A percentile compares a stretch with the other conserved stretches of the same genome.
Conservation (phyloP, 257 asterid species). For the Leonotis leonurus region DNA sequence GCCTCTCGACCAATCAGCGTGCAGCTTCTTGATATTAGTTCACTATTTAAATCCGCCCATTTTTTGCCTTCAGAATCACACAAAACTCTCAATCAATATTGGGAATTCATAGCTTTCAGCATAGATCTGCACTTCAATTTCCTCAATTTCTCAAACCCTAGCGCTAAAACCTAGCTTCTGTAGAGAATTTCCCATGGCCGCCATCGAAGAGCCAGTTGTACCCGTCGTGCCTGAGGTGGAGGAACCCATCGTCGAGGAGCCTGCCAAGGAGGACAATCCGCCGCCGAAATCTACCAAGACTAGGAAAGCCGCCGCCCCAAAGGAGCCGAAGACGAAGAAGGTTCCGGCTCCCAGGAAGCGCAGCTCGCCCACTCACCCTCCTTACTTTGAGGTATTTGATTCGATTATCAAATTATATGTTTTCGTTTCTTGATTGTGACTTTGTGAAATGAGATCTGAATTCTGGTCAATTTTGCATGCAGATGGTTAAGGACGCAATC, state of each 20-base stretch:
- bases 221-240: conserved; percentile 21
- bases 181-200: conserved; percentile 23
- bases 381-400: conserved; percentile 62
- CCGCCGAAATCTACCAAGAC: conserved; percentile 32
- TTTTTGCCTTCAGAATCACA: conserved; percentile 18
- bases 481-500: conserved; percentile 85
- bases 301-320: conserved; percentile 16
- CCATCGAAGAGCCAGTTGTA: conserved; percentile 47
- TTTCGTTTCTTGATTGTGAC: neutral
- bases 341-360: conserved; percentile 54
- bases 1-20: conserved; percentile 50
- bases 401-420: neutral
- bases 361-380: conserved; percentile 43
- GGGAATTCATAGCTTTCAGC: conserved; percentile 1
- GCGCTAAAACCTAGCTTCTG: conserved; percentile 19
- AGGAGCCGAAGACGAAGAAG: conserved; percentile 44
- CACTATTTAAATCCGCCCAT: conserved; percentile 51
- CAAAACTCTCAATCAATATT: conserved; percentile 7
- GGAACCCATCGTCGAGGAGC: conserved; percentile 21
- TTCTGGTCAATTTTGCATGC: neutral
- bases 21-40: conserved; percentile 26
- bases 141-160: conserved; percentile 18
- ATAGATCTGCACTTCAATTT: neutral
- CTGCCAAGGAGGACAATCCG: conserved; percentile 13
- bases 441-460: conserved; percentile 16